These are phyloP conservation scores for Talaromyces sp. DNA, from an alignment of 2,329 filamentous ascomycete species.

Conservation along the genomic window DNA sequence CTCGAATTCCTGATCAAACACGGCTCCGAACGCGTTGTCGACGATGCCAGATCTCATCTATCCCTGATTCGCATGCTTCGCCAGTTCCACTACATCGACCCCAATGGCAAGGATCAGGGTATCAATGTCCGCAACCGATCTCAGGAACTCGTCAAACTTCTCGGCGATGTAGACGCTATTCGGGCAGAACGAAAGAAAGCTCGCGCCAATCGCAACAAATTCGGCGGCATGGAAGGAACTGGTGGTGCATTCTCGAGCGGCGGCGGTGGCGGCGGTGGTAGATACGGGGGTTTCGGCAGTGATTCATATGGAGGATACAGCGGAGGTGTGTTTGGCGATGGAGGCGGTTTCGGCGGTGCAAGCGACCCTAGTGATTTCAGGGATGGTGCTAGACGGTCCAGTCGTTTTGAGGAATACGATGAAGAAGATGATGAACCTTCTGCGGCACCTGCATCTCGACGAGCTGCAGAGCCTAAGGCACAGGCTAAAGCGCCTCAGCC, in stretches of 20 bases:
- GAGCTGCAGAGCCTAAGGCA: constrained; percentile 39
- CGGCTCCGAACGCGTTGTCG: constrained; percentile 93
- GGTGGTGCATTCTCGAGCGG: constrained; percentile 51
- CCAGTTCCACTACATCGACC: constrained; percentile 95
- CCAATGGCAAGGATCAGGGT: constrained; percentile 96
- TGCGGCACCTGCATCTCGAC: constrained; percentile 48
- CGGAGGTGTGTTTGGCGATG: constrained; percentile 85
- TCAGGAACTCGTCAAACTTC: constrained; percentile 90
- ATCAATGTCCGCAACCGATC: constrained; percentile 96
- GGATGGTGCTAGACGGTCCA: constrained; percentile 58
- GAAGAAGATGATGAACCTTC: constrained; percentile 75
- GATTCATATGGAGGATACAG: constrained; percentile 70
- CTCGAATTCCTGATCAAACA: constrained; percentile 98
- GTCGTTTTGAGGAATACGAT: constrained; percentile 94
- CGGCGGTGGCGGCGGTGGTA: constrained; percentile 52
- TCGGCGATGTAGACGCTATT: constrained; percentile 63
- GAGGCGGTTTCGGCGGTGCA: constrained; percentile 79
- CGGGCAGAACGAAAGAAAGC: constrained; percentile 77
- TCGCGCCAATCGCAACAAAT: constrained; percentile 84
- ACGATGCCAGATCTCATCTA: constrained; percentile 92
- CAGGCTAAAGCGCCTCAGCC: constrained; percentile 63
- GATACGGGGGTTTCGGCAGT: constrained; percentile 89
- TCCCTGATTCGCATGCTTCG: constrained; percentile 96
- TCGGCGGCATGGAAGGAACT: constrained; percentile 86
- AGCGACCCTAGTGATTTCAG: constrained; percentile 64